A percentile compares a stretch with the other conserved stretches of the same genome.
phyloP scores from a whole-genome alignment of 2,329 filamentous ascomycete genomes.

The Neopestalotiopsis sp. region DNA sequence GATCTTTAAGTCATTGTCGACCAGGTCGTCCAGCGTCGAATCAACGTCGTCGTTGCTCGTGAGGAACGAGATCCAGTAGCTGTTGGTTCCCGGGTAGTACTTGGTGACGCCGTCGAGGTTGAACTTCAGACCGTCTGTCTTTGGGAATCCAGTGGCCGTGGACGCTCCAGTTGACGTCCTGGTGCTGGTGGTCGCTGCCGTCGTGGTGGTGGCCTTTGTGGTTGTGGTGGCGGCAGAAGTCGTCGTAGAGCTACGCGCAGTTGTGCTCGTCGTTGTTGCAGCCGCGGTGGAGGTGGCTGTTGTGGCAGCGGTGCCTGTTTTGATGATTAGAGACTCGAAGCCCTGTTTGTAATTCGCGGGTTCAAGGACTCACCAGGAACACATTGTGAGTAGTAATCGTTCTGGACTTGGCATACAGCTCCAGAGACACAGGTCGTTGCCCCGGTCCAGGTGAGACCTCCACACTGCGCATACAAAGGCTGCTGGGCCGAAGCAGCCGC shows the following conservation, averaged over 20 bases:
- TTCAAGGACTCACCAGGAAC: constrained; percentile 29
- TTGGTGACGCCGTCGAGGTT: constrained; percentile 46
- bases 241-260: constrained; percentile 20
- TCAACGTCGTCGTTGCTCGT: constrained; percentile 60
- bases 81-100: constrained; percentile 57
- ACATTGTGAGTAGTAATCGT: constrained; percentile 43
- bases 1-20: constrained; percentile 58
- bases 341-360: too few species aligned
- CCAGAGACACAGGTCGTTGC: constrained; percentile 36
- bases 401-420: constrained; percentile 34
- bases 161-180: background rate
- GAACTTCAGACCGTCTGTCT: constrained; percentile 36
- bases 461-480: constrained; percentile 39
- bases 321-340: background rate
- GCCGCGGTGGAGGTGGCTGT: constrained; percentile 7
- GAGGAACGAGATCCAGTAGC: constrained; percentile 58
- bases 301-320: constrained; percentile 12
- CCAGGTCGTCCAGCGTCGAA: constrained; percentile 51
- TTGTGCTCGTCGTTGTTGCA: background rate
- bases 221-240: constrained; percentile 21
- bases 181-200: constrained; percentile 17
- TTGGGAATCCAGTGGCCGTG: constrained; percentile 29
- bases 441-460: constrained; percentile 38
- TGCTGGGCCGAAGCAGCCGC: constrained; percentile 28
- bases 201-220: constrained; percentile 22